Percentiles rank a stretch among this genome's conserved stretches.
phyloP scores from a whole-genome alignment of 305 asterid species.

The Rubia occidens region DNA sequence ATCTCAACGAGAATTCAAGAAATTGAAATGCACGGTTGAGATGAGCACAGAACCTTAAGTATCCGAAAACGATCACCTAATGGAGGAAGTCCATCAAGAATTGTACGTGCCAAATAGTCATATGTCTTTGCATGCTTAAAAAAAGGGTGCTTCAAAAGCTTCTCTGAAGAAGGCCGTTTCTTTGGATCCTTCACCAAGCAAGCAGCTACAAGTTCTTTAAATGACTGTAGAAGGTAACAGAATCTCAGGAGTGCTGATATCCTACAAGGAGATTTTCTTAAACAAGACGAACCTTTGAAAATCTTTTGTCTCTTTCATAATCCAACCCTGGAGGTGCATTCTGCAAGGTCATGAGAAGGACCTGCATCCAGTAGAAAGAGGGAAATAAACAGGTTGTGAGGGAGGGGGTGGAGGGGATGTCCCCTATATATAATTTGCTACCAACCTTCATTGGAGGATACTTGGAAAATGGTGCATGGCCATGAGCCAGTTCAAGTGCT shows the following conservation, averaged over 20 bases:
- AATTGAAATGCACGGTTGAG: constrained; percentile 26
- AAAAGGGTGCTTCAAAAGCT: constrained; percentile 88
- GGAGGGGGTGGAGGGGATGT: background rate
- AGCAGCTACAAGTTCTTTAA: constrained; percentile 87
- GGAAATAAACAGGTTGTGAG: background rate
- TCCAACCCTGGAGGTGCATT: constrained; percentile 99
- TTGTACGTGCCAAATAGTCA: constrained; percentile 56
- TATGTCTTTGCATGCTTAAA: constrained; percentile 65
- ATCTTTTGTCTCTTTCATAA: constrained; percentile 87
- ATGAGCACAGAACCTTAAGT: constrained; percentile 69
- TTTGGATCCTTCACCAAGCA: constrained; percentile 98
- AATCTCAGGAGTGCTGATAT: constrained; percentile 22
- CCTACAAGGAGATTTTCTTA: constrained; percentile 13
- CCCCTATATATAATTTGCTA: constrained; percentile 13
- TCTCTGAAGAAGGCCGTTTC: constrained; percentile 86
- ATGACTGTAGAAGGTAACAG: constrained; percentile 48
- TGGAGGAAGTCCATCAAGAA: constrained; percentile 70
- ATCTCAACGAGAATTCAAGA: constrained; percentile 14
- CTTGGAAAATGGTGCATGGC: constrained; percentile 98
- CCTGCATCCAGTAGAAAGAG: constrained; percentile 40
- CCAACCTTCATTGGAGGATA: constrained; percentile 97
- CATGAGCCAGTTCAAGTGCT: constrained; percentile 99
- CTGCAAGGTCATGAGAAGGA: constrained; percentile 93
- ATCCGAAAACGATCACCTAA: constrained; percentile 91
- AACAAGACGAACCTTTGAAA: constrained; percentile 66